Evolutionary conservation across 1,284 basidiomycete species (phyloP), one percentile per base, ranked within the genome.

Genomic region (Moesziomyces globuligerus): DNA sequence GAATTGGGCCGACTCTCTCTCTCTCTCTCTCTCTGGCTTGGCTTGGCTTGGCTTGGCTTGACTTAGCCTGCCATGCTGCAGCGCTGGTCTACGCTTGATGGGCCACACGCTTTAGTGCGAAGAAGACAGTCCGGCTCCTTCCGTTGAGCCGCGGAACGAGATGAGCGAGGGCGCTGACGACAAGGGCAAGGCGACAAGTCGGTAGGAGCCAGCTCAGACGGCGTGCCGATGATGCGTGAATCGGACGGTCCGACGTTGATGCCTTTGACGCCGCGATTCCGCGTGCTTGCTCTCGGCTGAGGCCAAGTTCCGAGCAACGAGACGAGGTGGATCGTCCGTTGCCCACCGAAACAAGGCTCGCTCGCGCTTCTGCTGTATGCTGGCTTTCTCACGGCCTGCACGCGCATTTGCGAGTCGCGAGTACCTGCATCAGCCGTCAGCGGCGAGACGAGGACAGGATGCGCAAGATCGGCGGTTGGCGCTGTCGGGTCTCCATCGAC

Each of bases 221-320:
- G 48, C 26, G 23, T 17, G 23, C 20, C 20, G 40, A 41, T 51
- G 34, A 21, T n/a, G n/a, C n/a, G n/a, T 25, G 23, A 4, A 7
- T 41, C 40, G 29, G 28, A 4, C 7, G 32, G 40, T 17, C 20
- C 32, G 32, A 23, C 18, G 18, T 51, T 37, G 21, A 51, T 50
- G 48, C 48, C 42, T 18, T 34, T 7, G 49, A 37, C 51, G 43
- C 46, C 51, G 51, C 51, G 37, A 53, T 53, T 53, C 51, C 51
- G 46, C 37, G 36, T 32, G 15, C 24, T 29, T 26, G n/a, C 13
- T 50, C 24, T 48, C 25, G 48, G 48, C 40, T 29, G 18, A 36
- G 6, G 13, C 29, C 11, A 23, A 26, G 10, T n/a, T 25, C 13
- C 8, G 11, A 26, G 42, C 42, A 15, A 32, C 32, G 32, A 32